Conservation (phyloP, 176 grass and related monocot genomes). For the Phragmites australis region DNA sequence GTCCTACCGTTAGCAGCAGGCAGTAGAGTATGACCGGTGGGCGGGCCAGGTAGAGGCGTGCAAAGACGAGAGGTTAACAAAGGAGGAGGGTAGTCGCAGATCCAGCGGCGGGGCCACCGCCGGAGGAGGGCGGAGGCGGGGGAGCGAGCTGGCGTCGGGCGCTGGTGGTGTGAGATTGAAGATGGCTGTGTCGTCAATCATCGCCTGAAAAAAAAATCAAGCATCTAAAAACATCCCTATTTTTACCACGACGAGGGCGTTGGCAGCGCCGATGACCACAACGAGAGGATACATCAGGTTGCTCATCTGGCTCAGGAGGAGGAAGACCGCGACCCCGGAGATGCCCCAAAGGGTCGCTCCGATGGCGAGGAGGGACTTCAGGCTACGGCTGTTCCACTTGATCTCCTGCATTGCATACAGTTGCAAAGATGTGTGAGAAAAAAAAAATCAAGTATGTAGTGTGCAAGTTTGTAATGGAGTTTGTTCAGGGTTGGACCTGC, state of each 20-base stretch:
- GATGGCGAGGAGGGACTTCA: conserved; percentile 56
- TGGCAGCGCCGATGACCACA: conserved; percentile 60
- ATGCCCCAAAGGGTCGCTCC: conserved; percentile 73
- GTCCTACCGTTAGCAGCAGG: no score
- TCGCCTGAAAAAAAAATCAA: no score
- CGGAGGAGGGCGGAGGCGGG: no score
- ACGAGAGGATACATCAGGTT: conserved; percentile 70
- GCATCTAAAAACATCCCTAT: no score
- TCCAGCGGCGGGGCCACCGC: no score
- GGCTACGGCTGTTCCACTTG: conserved; percentile 57
- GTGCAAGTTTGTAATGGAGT: neutral
- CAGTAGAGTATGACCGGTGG: no score
- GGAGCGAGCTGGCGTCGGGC: no score
- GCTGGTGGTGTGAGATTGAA: no score
- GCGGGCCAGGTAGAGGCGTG: no score
- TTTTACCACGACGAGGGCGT: conserved; percentile 59
- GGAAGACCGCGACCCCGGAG: conserved; percentile 52
- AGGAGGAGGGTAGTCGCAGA: no score
- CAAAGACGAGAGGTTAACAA: no score
- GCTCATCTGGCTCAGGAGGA: conserved; percentile 58
- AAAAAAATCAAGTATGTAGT: neutral
- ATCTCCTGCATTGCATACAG: conserved; percentile 51
- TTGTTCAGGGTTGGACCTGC: conserved; percentile 35
- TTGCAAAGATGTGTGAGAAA: neutral
- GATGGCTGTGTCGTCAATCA: no score